Base-by-base conservation (phyloP, 176 grass and related monocot genomes). In the Cenchrus americanus region DNA sequence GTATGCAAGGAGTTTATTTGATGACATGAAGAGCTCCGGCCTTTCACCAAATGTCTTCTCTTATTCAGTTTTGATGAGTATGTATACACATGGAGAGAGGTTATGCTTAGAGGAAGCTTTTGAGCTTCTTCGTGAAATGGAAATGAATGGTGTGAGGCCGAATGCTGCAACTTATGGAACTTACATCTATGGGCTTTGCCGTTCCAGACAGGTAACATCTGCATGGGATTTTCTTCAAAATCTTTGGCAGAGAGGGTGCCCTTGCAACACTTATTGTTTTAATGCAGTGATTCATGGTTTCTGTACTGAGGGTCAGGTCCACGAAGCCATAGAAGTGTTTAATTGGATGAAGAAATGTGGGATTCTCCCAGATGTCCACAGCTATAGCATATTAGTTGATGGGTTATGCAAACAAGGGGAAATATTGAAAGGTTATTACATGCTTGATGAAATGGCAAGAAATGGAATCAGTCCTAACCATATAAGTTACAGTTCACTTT, bases 251-350 rank as follows among this genome's bases (percentile, higher is more conserved):
- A 89, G 79, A 65, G 87, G 89, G n/a, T 52, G 77, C 13, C 83
- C 86, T 80, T 73, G 86, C 69, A 93, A 87, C 60, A 71, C 22
- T 72, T 92, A 86, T 41, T 91, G 82, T 86, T 92, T 84, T 50
- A 97, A 94, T 86, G 79, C 84, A 37, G 85, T 94, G 48, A 88
- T 94, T 85, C 89, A 75, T 77, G 94, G 91, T 84, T 97, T 94
- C 76, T 92, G 79, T 87, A 62, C 61, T 21, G 71, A 69, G 65
- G 85, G 85, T 37, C 75, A 92, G 71, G 27, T 88, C 68, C 32
- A 74, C 2, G 66, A 92, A 84, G 82, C 80, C 37, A 57, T 68
- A 41, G 74, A 82, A 43, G 85, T 97, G 69, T 90, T 97, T n/a
- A 76, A 86, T 51, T 66, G 44, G 40, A 88, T 92, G 89, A 89